These are phyloP conservation scores for Erythrophleum ivorense DNA, from an alignment of 331 rosid species.

Conservation along the genomic window DNA sequence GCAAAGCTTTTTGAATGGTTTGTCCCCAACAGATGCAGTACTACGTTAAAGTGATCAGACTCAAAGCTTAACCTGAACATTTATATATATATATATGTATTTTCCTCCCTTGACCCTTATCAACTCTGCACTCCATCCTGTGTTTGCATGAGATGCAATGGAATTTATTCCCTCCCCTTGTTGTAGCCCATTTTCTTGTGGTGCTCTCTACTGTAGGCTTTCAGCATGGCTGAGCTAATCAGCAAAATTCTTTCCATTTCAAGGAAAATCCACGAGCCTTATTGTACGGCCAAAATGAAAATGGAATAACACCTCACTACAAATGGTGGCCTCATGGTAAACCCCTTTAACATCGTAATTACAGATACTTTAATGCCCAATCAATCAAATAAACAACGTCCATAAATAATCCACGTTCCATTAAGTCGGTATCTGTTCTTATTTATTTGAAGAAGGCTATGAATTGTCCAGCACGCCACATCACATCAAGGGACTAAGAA, in stretches of 20 bases:
- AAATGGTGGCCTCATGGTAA: neutral
- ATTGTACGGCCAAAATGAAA: neutral
- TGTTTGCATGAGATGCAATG: neutral
- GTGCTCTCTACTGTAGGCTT: neutral
- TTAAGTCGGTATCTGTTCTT: constrained; percentile 32
- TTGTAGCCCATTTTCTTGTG: neutral
- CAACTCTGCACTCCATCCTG: neutral
- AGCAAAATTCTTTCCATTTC: constrained; percentile 5
- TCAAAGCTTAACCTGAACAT: too few relatives aligned
- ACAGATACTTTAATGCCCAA: too few relatives aligned
- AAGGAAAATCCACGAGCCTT: neutral
- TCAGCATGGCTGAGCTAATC: neutral
- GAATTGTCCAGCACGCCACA: neutral
- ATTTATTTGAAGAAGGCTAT: neutral
- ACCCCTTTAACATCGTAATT: neutral
- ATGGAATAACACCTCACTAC: constrained; percentile 4
- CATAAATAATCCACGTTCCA: neutral
- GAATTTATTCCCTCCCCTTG: neutral
- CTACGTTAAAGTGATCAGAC: neutral
- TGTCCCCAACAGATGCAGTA: neutral
- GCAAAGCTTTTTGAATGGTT: neutral
- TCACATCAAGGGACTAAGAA: neutral
- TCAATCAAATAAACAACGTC: neutral
- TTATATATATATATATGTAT: too few relatives aligned
- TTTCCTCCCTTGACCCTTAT: neutral